phyloP scores from a whole-genome alignment of 352 stramenopile species.

The Globisporangium cystogenes region DNA sequence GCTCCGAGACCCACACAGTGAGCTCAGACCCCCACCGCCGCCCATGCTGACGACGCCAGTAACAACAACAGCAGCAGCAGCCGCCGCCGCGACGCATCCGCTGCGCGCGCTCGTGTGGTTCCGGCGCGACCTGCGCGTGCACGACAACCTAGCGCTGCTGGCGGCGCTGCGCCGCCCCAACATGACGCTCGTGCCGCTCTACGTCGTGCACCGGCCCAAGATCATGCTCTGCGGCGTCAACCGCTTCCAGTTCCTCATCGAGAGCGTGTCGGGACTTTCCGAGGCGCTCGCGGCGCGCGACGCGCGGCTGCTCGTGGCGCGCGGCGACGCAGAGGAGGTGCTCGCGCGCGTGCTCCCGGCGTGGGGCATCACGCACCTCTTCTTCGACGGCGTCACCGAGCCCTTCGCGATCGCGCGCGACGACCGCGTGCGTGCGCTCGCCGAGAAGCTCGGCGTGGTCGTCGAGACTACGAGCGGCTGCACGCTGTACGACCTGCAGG shows the following conservation, averaged over 20 bases:
- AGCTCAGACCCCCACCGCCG: not conserved
- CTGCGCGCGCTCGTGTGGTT: conserved; percentile 89
- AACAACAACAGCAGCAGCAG: not conserved
- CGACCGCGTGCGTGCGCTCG: conserved; percentile 46
- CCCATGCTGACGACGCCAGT: not conserved
- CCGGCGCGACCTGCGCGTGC: conserved; percentile 92
- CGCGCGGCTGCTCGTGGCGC: conserved; percentile 63
- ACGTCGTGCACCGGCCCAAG: conserved; percentile 84
- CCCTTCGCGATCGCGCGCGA: conserved; percentile 87
- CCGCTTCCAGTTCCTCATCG: conserved; percentile 91
- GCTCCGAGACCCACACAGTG: not conserved
- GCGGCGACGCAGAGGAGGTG: conserved; percentile 73
- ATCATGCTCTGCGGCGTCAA: conserved; percentile 81
- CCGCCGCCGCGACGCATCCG: not conserved
- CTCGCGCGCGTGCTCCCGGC: conserved; percentile 75
- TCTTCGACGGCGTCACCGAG: conserved; percentile 90
- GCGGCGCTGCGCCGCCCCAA: conserved; percentile 44
- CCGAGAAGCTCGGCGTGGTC: conserved; percentile 45
- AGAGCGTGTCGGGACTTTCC: conserved; percentile 86
- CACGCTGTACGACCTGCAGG: conserved; percentile 70
- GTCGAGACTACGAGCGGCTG: conserved; percentile 63
- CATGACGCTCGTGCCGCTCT: conserved; percentile 78
- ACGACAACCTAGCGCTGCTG: conserved; percentile 94
- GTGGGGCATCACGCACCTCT: conserved; percentile 88
- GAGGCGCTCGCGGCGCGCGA: conserved; percentile 58